Evolutionary conservation across 768 basidiomycete genomes (phyloP).

Genomic region (Crucibulum laeve): DNA sequence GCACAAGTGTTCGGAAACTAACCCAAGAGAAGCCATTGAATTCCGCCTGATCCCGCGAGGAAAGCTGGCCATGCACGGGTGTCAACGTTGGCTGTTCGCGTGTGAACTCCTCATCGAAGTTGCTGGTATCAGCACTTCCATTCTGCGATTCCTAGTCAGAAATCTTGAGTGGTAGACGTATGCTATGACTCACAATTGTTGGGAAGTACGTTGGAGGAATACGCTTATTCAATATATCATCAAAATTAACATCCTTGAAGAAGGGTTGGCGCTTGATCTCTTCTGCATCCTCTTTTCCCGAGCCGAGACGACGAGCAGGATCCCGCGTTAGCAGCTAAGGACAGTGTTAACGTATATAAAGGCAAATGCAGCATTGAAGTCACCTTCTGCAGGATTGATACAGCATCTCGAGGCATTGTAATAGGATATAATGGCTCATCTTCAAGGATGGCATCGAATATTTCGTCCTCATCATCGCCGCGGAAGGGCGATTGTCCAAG

Average conservation of each 20-base stretch:
- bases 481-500: slow-evolving; percentile 99
- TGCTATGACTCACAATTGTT: slow-evolving; percentile 66
- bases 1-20: neutral
- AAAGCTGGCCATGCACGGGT: slow-evolving; percentile 93
- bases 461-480: slow-evolving; percentile 99
- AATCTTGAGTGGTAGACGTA: neutral
- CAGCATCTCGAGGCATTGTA: slow-evolving; percentile 97
- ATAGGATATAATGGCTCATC: slow-evolving; percentile 99
- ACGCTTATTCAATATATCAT: slow-evolving; percentile 95
- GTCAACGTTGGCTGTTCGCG: slow-evolving; percentile 95
- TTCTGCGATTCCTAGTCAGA: slow-evolving; percentile 39
- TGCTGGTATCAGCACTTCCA: slow-evolving; percentile 82
- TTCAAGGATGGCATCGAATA: slow-evolving; percentile 98
- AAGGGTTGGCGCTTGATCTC: slow-evolving; percentile 97
- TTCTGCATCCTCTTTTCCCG: slow-evolving; percentile 88
- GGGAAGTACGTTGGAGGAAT: slow-evolving; percentile 98
- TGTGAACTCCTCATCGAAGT: slow-evolving; percentile 98
- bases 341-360: neutral
- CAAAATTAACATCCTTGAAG: slow-evolving; percentile 97
- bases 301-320: slow-evolving; percentile 85
- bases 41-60: slow-evolving; percentile 86
- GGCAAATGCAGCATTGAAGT: slow-evolving; percentile 5
- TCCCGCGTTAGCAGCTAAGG: slow-evolving; percentile 86
- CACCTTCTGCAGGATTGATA: slow-evolving; percentile 93
- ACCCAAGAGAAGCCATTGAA: slow-evolving; percentile 99